phyloP scores from a whole-genome alignment of 2,329 filamentous ascomycete species.

The Scedosporium boydii region DNA sequence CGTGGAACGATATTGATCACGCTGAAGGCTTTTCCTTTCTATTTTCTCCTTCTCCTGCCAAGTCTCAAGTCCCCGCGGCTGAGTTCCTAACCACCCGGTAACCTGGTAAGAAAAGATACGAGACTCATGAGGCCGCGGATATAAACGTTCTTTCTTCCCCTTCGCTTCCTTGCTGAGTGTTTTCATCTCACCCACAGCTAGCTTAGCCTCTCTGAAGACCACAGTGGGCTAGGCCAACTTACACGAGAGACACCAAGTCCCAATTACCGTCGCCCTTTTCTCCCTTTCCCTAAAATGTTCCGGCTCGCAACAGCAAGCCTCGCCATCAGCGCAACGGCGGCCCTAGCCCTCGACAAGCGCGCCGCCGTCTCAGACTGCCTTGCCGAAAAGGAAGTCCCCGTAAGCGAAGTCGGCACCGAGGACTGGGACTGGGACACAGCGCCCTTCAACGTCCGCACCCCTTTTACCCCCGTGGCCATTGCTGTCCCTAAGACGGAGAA shows the following conservation, averaged over 20 bases:
- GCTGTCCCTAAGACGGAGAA: conserved; percentile 20
- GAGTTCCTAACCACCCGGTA: neutral
- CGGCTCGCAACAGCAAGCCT: neutral
- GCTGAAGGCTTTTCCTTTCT: neutral
- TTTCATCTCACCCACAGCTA: neutral
- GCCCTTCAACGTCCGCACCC: conserved; percentile 23
- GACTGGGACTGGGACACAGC: conserved; percentile 22
- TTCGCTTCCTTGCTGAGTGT: neutral
- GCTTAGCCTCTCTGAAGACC: neutral
- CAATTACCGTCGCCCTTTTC: neutral
- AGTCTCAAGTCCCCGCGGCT: neutral
- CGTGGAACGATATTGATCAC: neutral
- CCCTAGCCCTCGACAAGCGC: conserved; percentile 1
- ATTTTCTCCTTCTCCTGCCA: neutral
- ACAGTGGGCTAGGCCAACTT: neutral
- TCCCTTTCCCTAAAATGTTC: neutral
- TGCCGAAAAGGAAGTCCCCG: neutral
- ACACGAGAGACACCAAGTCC: neutral
- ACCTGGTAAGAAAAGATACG: neutral
- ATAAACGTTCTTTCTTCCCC: neutral
- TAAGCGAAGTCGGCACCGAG: neutral
- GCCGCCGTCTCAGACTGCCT: conserved; percentile 4
- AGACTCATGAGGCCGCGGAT: neutral
- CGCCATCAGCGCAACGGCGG: neutral
- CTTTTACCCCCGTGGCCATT: conserved; percentile 20